Percentiles rank a stretch among this genome's conserved stretches.
Evolutionary conservation across 176 grass and related monocot species (phyloP).

Genomic region (Dendrocalamus sinicus): DNA sequence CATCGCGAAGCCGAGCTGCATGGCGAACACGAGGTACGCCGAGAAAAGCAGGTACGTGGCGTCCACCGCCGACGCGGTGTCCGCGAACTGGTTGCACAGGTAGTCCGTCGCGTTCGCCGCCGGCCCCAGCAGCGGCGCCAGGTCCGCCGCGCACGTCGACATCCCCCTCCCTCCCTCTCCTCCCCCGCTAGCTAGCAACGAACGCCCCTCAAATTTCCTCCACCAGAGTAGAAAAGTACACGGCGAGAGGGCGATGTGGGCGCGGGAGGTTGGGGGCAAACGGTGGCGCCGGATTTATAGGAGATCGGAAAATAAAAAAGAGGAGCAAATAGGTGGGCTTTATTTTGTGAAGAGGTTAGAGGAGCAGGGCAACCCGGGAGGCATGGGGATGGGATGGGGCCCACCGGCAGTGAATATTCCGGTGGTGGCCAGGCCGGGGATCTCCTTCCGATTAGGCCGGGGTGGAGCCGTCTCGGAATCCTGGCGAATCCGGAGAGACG

Average conservation of each 20-base stretch:
- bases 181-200: not conserved
- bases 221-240: not conserved
- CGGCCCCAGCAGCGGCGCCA: constrained; percentile 66
- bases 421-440: not conserved
- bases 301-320: not conserved
- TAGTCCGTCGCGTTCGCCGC: constrained; percentile 67
- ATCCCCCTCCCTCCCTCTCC: constrained; percentile 32
- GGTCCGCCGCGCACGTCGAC: constrained; percentile 73
- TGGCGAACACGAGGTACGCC: constrained; percentile 90
- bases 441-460: not conserved
- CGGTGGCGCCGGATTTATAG: constrained; percentile 46
- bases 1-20: constrained; percentile 99
- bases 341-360: not conserved
- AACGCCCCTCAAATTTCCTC: not conserved
- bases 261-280: constrained; percentile 9
- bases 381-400: not conserved
- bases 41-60: constrained; percentile 97
- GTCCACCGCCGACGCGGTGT: constrained; percentile 76
- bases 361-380: not conserved
- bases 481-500: not conserved
- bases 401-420: constrained; percentile 45
- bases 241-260: not conserved
- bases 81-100: constrained; percentile 70
- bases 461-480: not conserved
- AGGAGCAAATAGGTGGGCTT: not conserved